These are phyloP conservation scores for Pneumocystis murina DNA, from an alignment of 1,139 yeast species.

Conservation along the genomic window DNA sequence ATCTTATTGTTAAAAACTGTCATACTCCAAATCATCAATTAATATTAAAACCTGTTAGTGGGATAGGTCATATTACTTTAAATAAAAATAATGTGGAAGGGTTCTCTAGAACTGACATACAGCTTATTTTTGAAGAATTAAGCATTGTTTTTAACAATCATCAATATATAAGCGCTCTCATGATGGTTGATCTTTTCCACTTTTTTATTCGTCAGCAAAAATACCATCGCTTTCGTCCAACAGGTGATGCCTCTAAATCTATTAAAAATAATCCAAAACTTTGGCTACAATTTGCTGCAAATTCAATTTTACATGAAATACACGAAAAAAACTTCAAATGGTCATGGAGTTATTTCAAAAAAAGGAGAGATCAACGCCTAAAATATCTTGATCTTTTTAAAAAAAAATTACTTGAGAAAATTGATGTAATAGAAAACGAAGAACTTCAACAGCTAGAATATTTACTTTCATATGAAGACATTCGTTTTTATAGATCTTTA, in stretches of 20 bases:
- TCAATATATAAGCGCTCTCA: conserved; percentile 69
- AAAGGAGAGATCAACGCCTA: conserved; percentile 56
- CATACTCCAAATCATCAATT: conserved; percentile 35
- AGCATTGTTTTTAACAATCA: conserved; percentile 69
- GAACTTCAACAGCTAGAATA: conserved; percentile 42
- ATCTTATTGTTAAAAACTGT: conserved; percentile 19
- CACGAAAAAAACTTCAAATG: conserved; percentile 67
- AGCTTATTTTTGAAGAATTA: conserved; percentile 66
- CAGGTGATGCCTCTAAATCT: conserved; percentile 22
- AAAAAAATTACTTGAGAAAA: conserved; percentile 28
- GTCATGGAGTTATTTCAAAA: conserved; percentile 75
- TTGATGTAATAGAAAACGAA: conserved; percentile 24
- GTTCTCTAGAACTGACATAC: conserved; percentile 34
- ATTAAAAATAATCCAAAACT: conserved; percentile 54
- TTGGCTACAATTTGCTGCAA: conserved; percentile 74
- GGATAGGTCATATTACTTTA: conserved; percentile 66
- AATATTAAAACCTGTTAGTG: conserved; percentile 75
- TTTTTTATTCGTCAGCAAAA: conserved; percentile 64
- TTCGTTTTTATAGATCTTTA: conserved; percentile 68
- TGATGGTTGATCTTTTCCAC: conserved; percentile 70
- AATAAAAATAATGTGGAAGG: conserved; percentile 48
- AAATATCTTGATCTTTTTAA: conserved; percentile 60
- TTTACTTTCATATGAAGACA: conserved; percentile 56
- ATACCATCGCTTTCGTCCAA: conserved; percentile 60
- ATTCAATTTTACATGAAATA: conserved; percentile 58